Evolutionary conservation across 2,329 filamentous ascomycete genomes (phyloP).

Genomic region (Aspergillus piperis): DNA sequence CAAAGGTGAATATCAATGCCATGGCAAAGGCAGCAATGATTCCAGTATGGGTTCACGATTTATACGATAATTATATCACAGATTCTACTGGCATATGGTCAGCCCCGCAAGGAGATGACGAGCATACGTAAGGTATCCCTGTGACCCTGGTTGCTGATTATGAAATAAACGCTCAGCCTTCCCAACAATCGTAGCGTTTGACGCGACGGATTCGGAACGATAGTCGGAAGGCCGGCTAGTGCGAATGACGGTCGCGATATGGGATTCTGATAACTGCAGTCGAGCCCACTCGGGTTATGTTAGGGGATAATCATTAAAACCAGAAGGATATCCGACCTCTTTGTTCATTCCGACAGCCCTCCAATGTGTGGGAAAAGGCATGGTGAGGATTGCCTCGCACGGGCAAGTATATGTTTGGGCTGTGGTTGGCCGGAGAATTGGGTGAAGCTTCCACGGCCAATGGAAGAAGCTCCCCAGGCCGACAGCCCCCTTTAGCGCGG

Average conservation of each 20-base stretch:
- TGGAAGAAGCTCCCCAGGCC: not conserved
- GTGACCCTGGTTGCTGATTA: slow-evolving; percentile 31
- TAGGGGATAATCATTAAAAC: too few species aligned
- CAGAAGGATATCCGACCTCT: not conserved
- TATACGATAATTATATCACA: not conserved
- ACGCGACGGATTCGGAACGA: slow-evolving; percentile 1
- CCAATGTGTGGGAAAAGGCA: not conserved
- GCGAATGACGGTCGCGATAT: not conserved
- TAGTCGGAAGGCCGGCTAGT: not conserved
- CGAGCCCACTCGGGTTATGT: not conserved
- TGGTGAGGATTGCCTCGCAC: not conserved
- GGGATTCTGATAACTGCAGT: slow-evolving; percentile 1
- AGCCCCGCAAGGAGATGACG: not conserved
- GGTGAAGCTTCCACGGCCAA: slow-evolving; percentile 1
- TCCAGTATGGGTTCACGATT: not conserved
- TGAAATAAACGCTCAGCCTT: slow-evolving; percentile 27
- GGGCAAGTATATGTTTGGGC: slow-evolving; percentile 4
- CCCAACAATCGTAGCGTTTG: not conserved
- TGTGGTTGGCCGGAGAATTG: slow-evolving; percentile 5
- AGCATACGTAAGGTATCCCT: slow-evolving; percentile 4
- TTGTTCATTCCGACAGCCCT: not conserved
- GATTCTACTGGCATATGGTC: not conserved
- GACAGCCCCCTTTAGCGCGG: not conserved
- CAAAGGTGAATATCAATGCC: not conserved
- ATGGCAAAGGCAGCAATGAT: not conserved